Evolutionary conservation across 768 basidiomycete genomes (phyloP), one percentile per base, ranked within the genome.

Genomic region (Brasilioporus rufonigricans): DNA sequence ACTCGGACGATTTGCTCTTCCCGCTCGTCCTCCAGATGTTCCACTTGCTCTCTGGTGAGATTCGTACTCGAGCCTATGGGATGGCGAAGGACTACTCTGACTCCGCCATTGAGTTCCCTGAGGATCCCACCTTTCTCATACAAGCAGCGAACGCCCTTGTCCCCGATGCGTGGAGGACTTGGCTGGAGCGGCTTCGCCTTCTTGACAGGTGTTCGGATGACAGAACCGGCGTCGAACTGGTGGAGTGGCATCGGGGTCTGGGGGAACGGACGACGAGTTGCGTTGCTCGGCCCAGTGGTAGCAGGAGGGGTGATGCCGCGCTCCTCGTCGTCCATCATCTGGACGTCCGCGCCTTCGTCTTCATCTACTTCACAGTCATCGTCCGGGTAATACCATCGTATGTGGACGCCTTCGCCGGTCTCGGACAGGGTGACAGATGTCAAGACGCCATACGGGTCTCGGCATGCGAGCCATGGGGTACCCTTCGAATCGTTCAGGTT

Each of bases 201-300:
- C 61, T 71, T 71, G 18, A 67, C 40, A 1, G 71, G 70, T 0
- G 71, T 73, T 13, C 2, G 50, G 48, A 70, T 44, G 2, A 71
- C 71, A 14, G 70, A 71, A 7, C 70, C 70, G 1, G 72, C 64
- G 16, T 72, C 56, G 27, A 62, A 71, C 5, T 65, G 21, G 16
- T 59, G 53, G 16, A 45, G 52, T 2, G 51, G 36, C 40, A 65
- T 43, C 1, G 68, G 70, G 0, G 68, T 67, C 21, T 62, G 53
- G 1, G 57, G 63, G 21, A 63, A 58, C 10, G 23, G 48, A 18
- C 12, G 45, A 13, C 54, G 53, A 13, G 11, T 44, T 2, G 12
- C 19, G 23, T 49, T 21, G 18, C 32, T 39, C 1, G 49, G 48
- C 16, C 44, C 55, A 3, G 36, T 39, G 24, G 31, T 21, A 29